Evolutionary conservation across 2,329 filamentous ascomycete species (phyloP).

Genomic region (Graphilbum fragrans): DNA sequence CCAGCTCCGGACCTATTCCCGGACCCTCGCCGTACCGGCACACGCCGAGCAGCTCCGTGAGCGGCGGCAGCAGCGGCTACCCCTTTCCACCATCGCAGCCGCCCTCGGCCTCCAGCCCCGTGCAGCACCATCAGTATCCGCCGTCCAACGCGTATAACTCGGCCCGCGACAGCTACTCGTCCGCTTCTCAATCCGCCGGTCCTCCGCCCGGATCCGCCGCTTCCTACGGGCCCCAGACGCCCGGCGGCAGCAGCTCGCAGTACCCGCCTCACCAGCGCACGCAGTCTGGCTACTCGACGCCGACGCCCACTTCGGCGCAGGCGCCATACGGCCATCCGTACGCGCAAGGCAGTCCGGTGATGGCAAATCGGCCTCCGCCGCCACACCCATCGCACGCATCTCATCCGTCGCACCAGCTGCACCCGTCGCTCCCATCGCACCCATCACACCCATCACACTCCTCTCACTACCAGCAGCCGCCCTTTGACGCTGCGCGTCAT

Average conservation of each 20-base stretch:
- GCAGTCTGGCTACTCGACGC: constrained; percentile 44
- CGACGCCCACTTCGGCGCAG: constrained; percentile 46
- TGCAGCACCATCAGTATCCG: constrained; percentile 38
- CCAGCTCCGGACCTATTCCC: constrained; percentile 29
- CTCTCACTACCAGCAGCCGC: constrained; percentile 2
- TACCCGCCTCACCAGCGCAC: constrained; percentile 34
- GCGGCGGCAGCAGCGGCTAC: constrained; percentile 29
- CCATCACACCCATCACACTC: too few species aligned
- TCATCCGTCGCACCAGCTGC: too few species aligned
- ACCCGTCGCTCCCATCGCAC: too few species aligned
- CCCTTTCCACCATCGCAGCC: constrained; percentile 35
- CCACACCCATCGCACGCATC: background rate
- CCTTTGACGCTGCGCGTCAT: constrained; percentile 32
- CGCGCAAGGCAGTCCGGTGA: constrained; percentile 40
- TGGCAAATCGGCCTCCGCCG: background rate
- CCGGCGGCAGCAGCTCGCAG: too few species aligned
- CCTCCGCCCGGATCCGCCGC: too few species aligned
- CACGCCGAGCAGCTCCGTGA: constrained; percentile 32
- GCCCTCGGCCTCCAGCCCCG: constrained; percentile 31
- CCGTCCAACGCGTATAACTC: constrained; percentile 27
- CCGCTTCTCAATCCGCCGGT: too few species aligned
- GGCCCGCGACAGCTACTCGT: constrained; percentile 32
- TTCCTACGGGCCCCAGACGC: constrained; percentile 41
- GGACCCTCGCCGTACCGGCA: constrained; percentile 37
- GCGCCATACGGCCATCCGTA: constrained; percentile 25